Percentiles rank a stretch among this genome's conserved stretches.
These are phyloP conservation scores for Hirschfeldia incana DNA, from an alignment of 345 rosid genomes.

Conservation along the genomic window DNA sequence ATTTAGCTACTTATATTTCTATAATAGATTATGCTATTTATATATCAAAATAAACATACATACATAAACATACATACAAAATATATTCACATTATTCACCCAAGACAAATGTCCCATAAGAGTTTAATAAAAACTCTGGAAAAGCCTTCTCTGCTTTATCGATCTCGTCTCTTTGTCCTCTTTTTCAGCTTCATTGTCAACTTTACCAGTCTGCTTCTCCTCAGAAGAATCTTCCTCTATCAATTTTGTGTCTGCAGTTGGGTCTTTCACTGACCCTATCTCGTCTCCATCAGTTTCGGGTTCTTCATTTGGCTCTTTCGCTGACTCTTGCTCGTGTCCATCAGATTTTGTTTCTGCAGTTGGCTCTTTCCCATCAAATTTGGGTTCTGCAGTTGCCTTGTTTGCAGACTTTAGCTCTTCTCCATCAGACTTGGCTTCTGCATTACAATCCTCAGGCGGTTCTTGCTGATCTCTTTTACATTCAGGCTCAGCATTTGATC, in stretches of 20 bases:
- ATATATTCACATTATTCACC: no score
- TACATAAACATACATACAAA: no score
- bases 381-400: neutral
- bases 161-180: neutral
- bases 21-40: no score
- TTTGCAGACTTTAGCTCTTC: neutral
- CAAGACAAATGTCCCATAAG: no score
- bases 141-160: no score
- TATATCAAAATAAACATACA: no score
- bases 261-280: neutral
- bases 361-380: neutral
- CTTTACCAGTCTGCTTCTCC: neutral
- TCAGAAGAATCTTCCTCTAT: neutral
- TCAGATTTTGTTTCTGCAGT: neutral
- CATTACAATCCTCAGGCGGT: neutral
- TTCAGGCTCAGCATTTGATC: neutral
- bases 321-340: neutral
- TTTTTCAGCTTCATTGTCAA: neutral
- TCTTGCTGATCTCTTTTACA: neutral
- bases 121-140: no score
- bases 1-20: no score
- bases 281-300: neutral
- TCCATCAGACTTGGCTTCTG: neutral
- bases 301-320: neutral
- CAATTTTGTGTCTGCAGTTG: conserved; percentile 1